Evolutionary conservation across 176 grass and related monocot species (phyloP).

Genomic region (Oryza rufipogon): DNA sequence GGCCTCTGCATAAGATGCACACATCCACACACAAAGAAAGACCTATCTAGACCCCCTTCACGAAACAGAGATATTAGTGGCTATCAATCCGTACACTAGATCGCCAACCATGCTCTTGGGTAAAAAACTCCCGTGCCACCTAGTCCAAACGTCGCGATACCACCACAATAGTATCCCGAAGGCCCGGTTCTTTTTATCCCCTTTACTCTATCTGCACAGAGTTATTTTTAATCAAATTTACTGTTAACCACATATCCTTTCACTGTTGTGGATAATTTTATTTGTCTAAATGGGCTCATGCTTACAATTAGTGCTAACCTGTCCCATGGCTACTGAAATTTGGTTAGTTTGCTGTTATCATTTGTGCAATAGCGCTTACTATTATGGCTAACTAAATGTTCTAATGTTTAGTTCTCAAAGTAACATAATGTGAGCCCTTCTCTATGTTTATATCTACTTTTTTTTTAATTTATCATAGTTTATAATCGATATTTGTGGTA

Average conservation of each 20-base stretch:
- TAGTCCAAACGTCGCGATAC: too few species aligned
- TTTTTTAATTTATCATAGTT: neutral
- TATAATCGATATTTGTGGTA: conserved; percentile 8
- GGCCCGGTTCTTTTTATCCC: too few species aligned
- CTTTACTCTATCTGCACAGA: neutral
- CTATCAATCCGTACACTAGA: too few species aligned
- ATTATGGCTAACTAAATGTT: neutral
- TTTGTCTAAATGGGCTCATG: neutral
- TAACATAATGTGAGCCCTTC: neutral
- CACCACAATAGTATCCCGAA: too few species aligned
- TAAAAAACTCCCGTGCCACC: too few species aligned
- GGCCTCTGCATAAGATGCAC: too few species aligned
- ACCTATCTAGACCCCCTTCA: too few species aligned
- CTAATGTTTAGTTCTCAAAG: neutral
- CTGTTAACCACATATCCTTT: neutral
- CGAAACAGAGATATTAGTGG: too few species aligned
- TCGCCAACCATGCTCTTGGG: too few species aligned
- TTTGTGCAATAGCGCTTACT: neutral
- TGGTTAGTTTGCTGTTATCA: neutral
- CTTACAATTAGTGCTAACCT: neutral
- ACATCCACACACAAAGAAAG: too few species aligned
- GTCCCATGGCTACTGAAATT: neutral
- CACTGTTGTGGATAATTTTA: neutral
- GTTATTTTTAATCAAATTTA: neutral
- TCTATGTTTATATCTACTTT: conserved; percentile 11